phyloP scores from a whole-genome alignment of 129 eudicot species.

The Pittosporum tobira region DNA sequence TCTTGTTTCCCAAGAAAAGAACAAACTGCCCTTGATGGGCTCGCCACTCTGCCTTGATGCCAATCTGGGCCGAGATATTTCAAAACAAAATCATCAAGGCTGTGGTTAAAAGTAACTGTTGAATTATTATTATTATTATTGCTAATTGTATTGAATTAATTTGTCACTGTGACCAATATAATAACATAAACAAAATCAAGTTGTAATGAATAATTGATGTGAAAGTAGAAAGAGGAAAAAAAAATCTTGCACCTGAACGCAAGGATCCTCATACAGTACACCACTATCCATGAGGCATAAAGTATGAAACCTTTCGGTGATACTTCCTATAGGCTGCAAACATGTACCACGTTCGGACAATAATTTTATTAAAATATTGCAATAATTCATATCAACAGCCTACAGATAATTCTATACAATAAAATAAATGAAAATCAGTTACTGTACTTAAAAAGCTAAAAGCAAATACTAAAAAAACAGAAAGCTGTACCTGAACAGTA shows the following conservation, averaged over 20 bases:
- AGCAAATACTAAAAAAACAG: conserved; percentile 6
- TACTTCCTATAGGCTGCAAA: conserved; percentile 81
- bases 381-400: too few relatives aligned
- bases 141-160: too few relatives aligned
- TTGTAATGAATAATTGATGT: background rate
- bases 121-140: background rate
- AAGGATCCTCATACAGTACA: conserved; percentile 88
- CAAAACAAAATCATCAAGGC: background rate
- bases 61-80: conserved; percentile 35
- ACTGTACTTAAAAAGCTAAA: too few relatives aligned
- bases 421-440: too few relatives aligned
- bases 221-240: conserved; percentile 3
- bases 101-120: background rate
- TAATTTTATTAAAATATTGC: too few relatives aligned
- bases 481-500: conserved; percentile 64
- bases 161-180: too few relatives aligned
- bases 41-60: conserved; percentile 71
- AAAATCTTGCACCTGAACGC: conserved; percentile 55
- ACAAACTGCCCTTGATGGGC: conserved; percentile 53
- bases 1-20: conserved; percentile 58
- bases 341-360: background rate
- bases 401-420: too few relatives aligned
- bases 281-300: conserved; percentile 94
- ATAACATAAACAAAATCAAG: conserved; percentile 2
- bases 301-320: conserved; percentile 71